A percentile compares a stretch with the other conserved stretches of the same genome.
Conservation (phyloP, 768 basidiomycete species). For the Arthromyces matolae region DNA sequence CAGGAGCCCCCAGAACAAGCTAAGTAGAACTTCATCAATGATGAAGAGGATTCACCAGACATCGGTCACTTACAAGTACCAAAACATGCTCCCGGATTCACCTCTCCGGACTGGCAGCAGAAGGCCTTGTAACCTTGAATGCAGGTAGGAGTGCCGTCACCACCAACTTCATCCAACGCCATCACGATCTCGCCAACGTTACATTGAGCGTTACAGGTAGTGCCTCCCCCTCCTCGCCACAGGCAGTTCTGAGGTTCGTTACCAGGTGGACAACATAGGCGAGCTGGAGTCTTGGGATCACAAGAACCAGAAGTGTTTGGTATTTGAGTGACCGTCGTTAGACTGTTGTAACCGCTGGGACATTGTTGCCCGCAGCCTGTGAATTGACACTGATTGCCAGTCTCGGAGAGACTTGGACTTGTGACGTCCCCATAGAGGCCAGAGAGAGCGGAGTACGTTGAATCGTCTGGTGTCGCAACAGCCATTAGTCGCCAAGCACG, state of each 20-base stretch:
- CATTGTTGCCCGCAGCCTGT: neutral
- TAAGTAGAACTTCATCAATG: neutral
- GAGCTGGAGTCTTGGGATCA: neutral
- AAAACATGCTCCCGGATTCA: neutral
- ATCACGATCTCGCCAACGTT: neutral
- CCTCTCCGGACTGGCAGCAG: neutral
- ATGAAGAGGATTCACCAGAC: neutral
- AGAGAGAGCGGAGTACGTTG: conserved; percentile 2
- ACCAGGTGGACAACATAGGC: neutral
- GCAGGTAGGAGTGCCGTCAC: neutral
- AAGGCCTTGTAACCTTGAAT: neutral
- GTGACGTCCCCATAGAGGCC: neutral
- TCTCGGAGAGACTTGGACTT: conserved; percentile 1
- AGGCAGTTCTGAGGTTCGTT: neutral
- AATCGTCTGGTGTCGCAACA: neutral
- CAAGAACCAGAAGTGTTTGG: neutral
- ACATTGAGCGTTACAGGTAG: neutral
- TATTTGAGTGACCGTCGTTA: neutral
- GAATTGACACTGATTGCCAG: neutral
- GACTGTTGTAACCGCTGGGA: neutral
- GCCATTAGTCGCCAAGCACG: neutral
- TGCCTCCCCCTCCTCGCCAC: conserved; percentile 1
- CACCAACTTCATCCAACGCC: neutral
- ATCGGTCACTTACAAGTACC: neutral
- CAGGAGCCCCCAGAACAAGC: neutral